phyloP scores from a whole-genome alignment of 768 basidiomycete species.

The Kwoniella shandongensis region DNA sequence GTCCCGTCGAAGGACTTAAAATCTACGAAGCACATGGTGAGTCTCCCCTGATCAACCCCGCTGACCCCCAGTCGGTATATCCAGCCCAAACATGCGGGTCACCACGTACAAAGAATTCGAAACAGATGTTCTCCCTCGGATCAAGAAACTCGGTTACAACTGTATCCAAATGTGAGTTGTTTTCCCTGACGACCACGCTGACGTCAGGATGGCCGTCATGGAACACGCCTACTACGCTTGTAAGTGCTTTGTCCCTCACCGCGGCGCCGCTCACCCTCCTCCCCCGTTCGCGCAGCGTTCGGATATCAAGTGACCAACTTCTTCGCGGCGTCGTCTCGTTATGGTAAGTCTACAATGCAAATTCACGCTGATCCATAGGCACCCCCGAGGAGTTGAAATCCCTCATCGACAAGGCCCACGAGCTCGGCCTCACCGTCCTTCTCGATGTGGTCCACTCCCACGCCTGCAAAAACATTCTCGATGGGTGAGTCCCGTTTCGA shows the following conservation, averaged over 20 bases:
- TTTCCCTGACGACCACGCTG: background rate
- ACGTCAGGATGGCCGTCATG: constrained; percentile 81
- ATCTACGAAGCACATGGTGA: constrained; percentile 90
- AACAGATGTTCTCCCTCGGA: constrained; percentile 74
- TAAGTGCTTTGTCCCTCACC: constrained; percentile 55
- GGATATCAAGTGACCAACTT: constrained; percentile 98
- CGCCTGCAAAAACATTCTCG: constrained; percentile 94
- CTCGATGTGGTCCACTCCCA: constrained; percentile 98
- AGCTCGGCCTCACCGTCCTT: constrained; percentile 85
- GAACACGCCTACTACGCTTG: constrained; percentile 98
- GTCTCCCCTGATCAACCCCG: constrained; percentile 2
- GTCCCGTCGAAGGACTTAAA: constrained; percentile 59
- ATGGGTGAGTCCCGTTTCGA: constrained; percentile 71
- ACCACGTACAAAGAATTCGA: constrained; percentile 98
- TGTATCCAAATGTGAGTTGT: constrained; percentile 73
- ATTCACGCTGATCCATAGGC: constrained; percentile 50
- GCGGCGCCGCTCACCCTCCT: background rate
- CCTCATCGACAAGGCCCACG: constrained; percentile 91
- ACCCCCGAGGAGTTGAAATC: constrained; percentile 94
- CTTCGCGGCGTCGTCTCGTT: constrained; percentile 96
- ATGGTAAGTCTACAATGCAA: constrained; percentile 56
- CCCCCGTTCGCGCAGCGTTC: constrained; percentile 68
- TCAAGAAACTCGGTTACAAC: constrained; percentile 90
- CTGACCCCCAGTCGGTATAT: constrained; percentile 72
- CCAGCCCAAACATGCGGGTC: constrained; percentile 78